These are phyloP conservation scores for Neobulgaria alba DNA, from an alignment of 2,329 filamentous ascomycete genomes.

Conservation along the genomic window DNA sequence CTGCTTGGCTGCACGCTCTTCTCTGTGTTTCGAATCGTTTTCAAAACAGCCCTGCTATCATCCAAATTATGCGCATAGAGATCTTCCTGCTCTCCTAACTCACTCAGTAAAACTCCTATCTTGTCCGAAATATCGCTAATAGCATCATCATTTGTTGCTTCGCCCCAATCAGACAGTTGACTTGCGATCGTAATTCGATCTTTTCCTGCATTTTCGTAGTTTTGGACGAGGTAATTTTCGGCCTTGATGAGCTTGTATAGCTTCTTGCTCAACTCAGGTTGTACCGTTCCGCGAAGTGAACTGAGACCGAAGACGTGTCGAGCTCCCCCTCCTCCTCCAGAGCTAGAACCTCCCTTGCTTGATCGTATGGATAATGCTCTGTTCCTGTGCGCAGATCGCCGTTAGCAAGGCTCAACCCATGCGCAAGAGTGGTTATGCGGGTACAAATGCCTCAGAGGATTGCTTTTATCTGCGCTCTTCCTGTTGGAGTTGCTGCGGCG, in stretches of 20 bases:
- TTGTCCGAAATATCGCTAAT: conserved; percentile 92
- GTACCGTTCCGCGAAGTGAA: conserved; percentile 74
- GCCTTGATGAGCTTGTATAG: conserved; percentile 92
- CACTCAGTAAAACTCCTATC: conserved; percentile 81
- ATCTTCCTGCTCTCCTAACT: conserved; percentile 93
- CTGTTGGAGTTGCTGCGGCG: conserved; percentile 14
- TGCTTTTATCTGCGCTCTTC: conserved; percentile 9
- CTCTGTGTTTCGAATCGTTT: conserved; percentile 92
- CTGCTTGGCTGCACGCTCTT: conserved; percentile 88
- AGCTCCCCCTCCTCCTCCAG: conserved; percentile 29
- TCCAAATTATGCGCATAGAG: conserved; percentile 78
- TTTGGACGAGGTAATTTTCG: conserved; percentile 78
- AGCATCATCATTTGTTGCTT: conserved; percentile 78
- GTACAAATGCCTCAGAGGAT: conserved; percentile 12
- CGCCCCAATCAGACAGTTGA: conserved; percentile 94
- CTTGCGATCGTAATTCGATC: conserved; percentile 79
- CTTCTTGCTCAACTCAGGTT: conserved; percentile 82
- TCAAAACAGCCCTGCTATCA: conserved; percentile 72
- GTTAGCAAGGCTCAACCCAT: no score
- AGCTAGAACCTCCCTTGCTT: conserved; percentile 30
- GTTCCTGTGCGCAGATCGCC: no score
- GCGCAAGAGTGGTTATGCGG: no score
- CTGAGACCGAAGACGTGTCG: conserved; percentile 76
- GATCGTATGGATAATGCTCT: conserved; percentile 68
- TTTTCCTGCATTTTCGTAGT: conserved; percentile 75